Evolutionary conservation across 768 basidiomycete genomes (phyloP), one percentile per base, ranked within the genome.

Genomic region (Nidula microcarpa): DNA sequence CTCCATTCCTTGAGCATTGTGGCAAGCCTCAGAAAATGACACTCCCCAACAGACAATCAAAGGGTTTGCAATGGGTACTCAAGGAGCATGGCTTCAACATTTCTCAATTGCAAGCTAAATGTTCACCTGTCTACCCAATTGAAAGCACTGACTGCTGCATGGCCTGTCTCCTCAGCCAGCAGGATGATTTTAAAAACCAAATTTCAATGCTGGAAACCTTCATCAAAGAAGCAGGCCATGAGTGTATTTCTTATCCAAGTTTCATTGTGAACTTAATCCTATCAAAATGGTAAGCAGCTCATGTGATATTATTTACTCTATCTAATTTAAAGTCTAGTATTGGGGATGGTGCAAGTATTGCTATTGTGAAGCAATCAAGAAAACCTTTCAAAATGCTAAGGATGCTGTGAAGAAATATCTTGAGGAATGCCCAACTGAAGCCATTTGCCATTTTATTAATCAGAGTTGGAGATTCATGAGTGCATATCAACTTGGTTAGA

Each of bases 101-200:
- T 6, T 14, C 35, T 6, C 35, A 36, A 10, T 35, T 39, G 7
- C n/a, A 23, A 11, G 55, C 53, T 3, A 58, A 58, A 43, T 58
- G 57, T 48, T 50, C 33, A 10, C 52, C n/a, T n/a, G n/a, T n/a
- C n/a, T n/a, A n/a, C n/a, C n/a, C n/a, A n/a, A n/a, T n/a, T n/a
- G n/a, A n/a, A 51, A 56, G 43, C 18, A 39, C 14, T 30, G 36
- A 57, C 48, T 65, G 65, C 48, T 75, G 72, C 55, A 70, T 71
- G 66, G 63, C 63, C 6, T 55, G 61, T 6, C 56, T 74, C 18
- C 63, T 75, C 32, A 66, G 62, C 48, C 52, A 68, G 50, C 72
- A 76, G 54, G 67, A 70, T 44, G 71, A 76, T 52, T 76, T 74
- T 55, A 33, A 14, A n/a, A 65, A 72, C 51, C 68, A 74, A 53